Conservation (phyloP, 1,284 basidiomycete genomes). For the Schizophyllum commune region DNA sequence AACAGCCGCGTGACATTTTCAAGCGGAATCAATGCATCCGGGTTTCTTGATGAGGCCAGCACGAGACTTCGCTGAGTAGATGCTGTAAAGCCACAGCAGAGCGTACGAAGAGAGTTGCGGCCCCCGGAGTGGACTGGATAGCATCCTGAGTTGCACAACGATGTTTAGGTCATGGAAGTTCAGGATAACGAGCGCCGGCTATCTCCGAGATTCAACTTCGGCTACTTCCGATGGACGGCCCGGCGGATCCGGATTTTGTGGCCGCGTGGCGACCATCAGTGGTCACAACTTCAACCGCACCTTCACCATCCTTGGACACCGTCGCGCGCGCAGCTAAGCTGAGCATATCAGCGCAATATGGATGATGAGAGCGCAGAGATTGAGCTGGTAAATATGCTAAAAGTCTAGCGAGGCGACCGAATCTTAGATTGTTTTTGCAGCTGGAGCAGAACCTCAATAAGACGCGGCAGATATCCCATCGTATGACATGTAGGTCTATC, state of each 20-base stretch:
- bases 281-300: not conserved
- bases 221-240: not conserved
- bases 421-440: constrained; percentile 26
- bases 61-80: not conserved
- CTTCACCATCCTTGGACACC: not conserved
- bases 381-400: constrained; percentile 46
- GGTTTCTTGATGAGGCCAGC: not conserved
- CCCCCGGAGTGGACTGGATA: too few relatives aligned
- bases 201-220: not conserved
- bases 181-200: not conserved
- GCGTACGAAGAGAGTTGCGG: too few relatives aligned
- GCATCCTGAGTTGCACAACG: too few relatives aligned
- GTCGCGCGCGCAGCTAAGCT: not conserved
- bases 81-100: too few relatives aligned
- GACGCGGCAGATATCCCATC: constrained; percentile 71
- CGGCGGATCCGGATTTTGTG: not conserved
- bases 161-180: too few relatives aligned
- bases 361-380: constrained; percentile 74
- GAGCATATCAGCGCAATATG: constrained; percentile 29
- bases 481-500: constrained; percentile 64
- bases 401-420: not conserved
- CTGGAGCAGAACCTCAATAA: constrained; percentile 81
- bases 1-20: not conserved
- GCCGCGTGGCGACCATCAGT: not conserved
- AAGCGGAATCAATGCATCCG: not conserved